A percentile compares a stretch with the other conserved stretches of the same genome.
Conservation (phyloP, 768 basidiomycete species). For the Mycena pura region DNA sequence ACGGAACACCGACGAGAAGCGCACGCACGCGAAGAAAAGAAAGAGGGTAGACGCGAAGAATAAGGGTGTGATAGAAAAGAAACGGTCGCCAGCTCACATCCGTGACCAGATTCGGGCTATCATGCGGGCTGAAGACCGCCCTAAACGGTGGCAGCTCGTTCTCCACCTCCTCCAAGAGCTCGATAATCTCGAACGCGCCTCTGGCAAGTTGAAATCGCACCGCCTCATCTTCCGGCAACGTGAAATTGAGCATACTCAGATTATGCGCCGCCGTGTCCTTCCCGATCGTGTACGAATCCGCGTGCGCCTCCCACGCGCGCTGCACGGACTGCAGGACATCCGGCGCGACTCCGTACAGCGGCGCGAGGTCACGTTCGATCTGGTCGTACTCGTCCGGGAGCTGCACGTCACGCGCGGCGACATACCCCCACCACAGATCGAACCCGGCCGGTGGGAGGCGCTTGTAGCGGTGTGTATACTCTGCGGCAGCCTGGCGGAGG, state of each 20-base stretch:
- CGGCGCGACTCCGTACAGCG: slow-evolving; percentile 74
- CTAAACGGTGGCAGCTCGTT: slow-evolving; percentile 52
- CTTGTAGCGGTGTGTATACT: slow-evolving; percentile 79
- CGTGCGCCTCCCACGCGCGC: slow-evolving; percentile 44
- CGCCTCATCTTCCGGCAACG: slow-evolving; percentile 32
- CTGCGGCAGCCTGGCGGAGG: slow-evolving; percentile 73
- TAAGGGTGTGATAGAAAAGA: background rate
- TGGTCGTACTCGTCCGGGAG: slow-evolving; percentile 87
- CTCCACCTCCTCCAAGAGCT: slow-evolving; percentile 49
- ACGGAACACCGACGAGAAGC: too few relatives aligned
- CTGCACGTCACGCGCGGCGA: slow-evolving; percentile 66
- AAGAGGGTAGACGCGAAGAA: background rate
- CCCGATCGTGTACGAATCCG: slow-evolving; percentile 48
- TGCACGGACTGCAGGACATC: slow-evolving; percentile 43
- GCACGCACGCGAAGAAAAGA: background rate
- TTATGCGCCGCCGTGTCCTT: slow-evolving; percentile 36
- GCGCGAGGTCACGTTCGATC: slow-evolving; percentile 74
- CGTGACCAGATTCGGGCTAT: slow-evolving; percentile 49
- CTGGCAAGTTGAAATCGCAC: slow-evolving; percentile 30
- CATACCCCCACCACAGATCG: slow-evolving; percentile 74
- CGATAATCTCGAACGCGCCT: slow-evolving; percentile 43
- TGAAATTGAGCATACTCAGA: slow-evolving; percentile 38
- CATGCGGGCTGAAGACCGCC: slow-evolving; percentile 59
- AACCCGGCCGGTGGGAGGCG: slow-evolving; percentile 85
- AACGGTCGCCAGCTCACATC: slow-evolving; percentile 29